Base-by-base conservation (phyloP, 345 rosid genomes). In the Salix brachista region DNA sequence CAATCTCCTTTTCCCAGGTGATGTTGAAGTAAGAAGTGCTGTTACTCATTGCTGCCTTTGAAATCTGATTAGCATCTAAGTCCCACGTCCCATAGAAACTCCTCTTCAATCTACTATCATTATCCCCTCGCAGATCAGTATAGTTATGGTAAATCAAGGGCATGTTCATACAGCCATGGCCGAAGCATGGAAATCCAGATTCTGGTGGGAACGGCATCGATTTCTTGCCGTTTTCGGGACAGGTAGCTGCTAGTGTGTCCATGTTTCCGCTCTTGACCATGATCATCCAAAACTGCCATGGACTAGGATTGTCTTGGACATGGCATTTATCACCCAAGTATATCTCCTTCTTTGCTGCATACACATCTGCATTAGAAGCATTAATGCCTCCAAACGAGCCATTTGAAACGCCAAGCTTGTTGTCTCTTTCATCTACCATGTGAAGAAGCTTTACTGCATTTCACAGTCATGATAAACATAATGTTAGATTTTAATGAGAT, bases 241-340 rank as follows among this genome's bases (percentile, higher is more conserved):
- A 94, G 21, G 80, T 75, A 56, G 88, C 84, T 34, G 90, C 84
- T 6, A 30, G 77, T 25, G 90, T 84, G 80, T 91, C 97, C 69
- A 82, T 88, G 82, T 94, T 91, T 2, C 98, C 98, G 82, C 91
- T 93, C 76, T 93, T 93, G 48, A 93, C 85, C 98, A 93, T 91
- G 67, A 91, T 77, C 94, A 88, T 91, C 97, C 98, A 91, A 79
- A 90, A 93, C 46, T 92, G 92, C 97, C 97, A 90, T 41, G 95
- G 95, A 5, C 78, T 85, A 62, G 86, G 88, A 18, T 67, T 28
- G 80, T 87, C 93, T 30, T 81, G 21, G 42, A 93, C 93, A 75
- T 89, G 74, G 41, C 97, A 91, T 58, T 87, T 75, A 26, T 88
- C 81, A 12, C 97, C 98, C 52, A 93, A 69, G 41, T 88, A 93